These are phyloP conservation scores for Alternaria viburni DNA, from an alignment of 2,329 filamentous ascomycete genomes.

Conservation along the genomic window DNA sequence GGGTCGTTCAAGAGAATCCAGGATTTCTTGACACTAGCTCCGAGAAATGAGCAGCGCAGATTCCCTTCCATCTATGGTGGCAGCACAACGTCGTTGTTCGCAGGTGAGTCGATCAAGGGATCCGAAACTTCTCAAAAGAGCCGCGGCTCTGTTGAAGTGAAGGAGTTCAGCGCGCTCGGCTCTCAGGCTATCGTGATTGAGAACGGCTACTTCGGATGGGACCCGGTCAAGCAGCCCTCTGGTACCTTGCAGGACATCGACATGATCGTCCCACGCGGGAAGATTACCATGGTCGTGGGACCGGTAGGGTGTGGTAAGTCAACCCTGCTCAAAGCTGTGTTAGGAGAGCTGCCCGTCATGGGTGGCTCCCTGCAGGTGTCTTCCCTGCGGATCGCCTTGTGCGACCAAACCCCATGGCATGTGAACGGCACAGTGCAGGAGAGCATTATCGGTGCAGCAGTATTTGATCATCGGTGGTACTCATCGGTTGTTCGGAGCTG, in stretches of 20 bases:
- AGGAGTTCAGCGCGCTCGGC: slow-evolving; percentile 25
- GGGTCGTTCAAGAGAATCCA: slow-evolving; percentile 57
- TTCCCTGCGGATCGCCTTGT: slow-evolving; percentile 43
- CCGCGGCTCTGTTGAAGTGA: slow-evolving; percentile 24
- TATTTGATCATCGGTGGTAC: slow-evolving; percentile 49
- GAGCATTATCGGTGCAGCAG: slow-evolving; percentile 45
- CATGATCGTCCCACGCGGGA: slow-evolving; percentile 50
- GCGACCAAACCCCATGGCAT: slow-evolving; percentile 49
- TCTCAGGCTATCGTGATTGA: slow-evolving; percentile 50
- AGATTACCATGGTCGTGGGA: slow-evolving; percentile 57
- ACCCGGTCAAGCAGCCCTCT: slow-evolving; percentile 47
- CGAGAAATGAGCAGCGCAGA: slow-evolving; percentile 27
- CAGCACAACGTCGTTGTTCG: slow-evolving; percentile 26
- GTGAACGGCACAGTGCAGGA: slow-evolving; percentile 47
- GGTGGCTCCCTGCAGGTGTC: slow-evolving; percentile 39
- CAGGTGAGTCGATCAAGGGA: slow-evolving; percentile 34
- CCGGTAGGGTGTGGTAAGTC: slow-evolving; percentile 62
- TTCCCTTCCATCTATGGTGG: slow-evolving; percentile 26
- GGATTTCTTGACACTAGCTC: slow-evolving; percentile 48
- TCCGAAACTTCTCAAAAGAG: slow-evolving; percentile 34
- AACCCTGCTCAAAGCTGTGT: slow-evolving; percentile 50
- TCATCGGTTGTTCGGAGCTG: slow-evolving; percentile 43
- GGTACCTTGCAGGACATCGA: slow-evolving; percentile 51
- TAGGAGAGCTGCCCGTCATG: slow-evolving; percentile 44
- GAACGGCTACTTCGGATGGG: slow-evolving; percentile 57